Evolutionary conservation across 352 stramenopile species (phyloP), one percentile per base, ranked within the genome.

Genomic region (Phytophthora idaei): DNA sequence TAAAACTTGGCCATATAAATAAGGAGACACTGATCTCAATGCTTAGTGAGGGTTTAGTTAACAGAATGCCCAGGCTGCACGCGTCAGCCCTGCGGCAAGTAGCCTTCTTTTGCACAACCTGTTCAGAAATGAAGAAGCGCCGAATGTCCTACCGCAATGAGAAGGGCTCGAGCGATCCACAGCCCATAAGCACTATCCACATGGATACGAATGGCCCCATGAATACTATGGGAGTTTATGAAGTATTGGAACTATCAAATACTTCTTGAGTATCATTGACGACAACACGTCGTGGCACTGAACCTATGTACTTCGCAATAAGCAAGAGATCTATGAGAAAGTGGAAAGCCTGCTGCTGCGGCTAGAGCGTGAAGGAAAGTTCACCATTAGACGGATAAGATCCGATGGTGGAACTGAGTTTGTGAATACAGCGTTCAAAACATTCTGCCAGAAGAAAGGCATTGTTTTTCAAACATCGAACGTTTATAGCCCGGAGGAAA

Each of bases 151-250:
- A 68, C n/a, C 25, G 61, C 12, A 68, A 68, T 37, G 11, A 9
- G 31, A 39, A 62, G 6, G 51, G 52, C 9, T 57, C 15, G 3
- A 48, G 58, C 41, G 58, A 66, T 28, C 3, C 14, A 41, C 5
- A 55, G 31, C 61, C 51, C 4, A 68, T 68, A n/a, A 48, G 61
- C 27, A 58, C 45, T 0, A 67, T 67, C 5, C 50, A 61, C 27
- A 67, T 67, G 60, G 50, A 68, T 28, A 68, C 61, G 1, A 62
- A 68, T 21, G 51, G 61, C 1, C 34, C 52, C 3, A 68, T 62
- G 52, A 68, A 57, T 25, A 61, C 45, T 1, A 57, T 68, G 32
- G 50, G 41, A 46, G 32, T 37, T 7, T 37, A 11, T 7, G 32
- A 7, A 37, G 4, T 7, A 37, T 11, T 3, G 32, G 32, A 2